These are phyloP conservation scores for Trichomonas gallinae DNA, from an alignment of 208 protist species.

Conservation along the genomic window DNA sequence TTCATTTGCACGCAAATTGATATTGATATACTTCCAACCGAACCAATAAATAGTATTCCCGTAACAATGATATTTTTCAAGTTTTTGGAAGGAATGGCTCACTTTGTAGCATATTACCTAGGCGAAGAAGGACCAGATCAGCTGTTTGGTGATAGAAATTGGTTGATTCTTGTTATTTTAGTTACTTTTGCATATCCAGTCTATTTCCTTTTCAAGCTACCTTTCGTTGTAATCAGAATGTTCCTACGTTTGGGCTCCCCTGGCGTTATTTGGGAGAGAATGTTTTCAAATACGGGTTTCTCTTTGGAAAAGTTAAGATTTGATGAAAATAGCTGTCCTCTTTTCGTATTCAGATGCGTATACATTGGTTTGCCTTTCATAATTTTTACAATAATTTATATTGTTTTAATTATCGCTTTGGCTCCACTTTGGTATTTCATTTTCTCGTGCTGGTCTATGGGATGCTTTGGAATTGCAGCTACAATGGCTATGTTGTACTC, in stretches of 20 bases:
- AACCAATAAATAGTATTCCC: neutral
- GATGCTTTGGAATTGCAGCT: neutral
- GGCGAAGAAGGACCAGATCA: neutral
- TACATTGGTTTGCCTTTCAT: slow-evolving; percentile 12
- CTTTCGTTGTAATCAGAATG: neutral
- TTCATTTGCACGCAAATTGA: neutral
- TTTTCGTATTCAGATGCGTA: neutral
- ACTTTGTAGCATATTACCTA: neutral
- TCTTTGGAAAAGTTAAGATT: neutral
- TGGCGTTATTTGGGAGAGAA: neutral
- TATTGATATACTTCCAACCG: neutral
- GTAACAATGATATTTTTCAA: neutral
- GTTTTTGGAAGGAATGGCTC: neutral
- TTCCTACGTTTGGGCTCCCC: neutral
- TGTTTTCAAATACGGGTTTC: neutral
- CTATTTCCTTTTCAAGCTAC: neutral
- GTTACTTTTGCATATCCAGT: neutral
- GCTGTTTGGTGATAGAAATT: neutral
- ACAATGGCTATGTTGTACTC: neutral
- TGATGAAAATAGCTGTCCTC: neutral
- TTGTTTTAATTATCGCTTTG: neutral
- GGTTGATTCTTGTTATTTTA: neutral
- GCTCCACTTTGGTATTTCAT: neutral
- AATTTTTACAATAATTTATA: neutral
- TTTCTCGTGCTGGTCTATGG: neutral